Conservation (phyloP, 768 basidiomycete species). For the Russula vinacea region DNA sequence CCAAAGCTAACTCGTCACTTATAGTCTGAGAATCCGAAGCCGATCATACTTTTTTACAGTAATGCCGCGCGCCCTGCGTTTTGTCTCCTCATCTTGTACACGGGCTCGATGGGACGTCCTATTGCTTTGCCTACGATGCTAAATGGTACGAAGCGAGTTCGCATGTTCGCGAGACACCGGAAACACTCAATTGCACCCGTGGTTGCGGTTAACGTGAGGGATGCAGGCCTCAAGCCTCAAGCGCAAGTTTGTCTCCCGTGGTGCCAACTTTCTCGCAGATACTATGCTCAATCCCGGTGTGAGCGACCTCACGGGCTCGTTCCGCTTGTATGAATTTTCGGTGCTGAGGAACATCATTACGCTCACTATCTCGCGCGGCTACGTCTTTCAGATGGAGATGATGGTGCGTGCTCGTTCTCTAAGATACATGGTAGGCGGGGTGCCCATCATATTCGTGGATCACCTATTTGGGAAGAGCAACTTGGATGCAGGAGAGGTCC, state of each 20-base stretch:
- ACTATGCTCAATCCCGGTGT: conserved; percentile 82
- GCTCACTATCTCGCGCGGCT: conserved; percentile 81
- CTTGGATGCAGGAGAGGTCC: conserved; percentile 81
- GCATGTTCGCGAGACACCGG: too few species aligned
- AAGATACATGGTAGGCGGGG: conserved; percentile 83
- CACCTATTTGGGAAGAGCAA: conserved; percentile 93
- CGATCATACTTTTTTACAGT: too few species aligned
- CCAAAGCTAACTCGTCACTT: too few species aligned
- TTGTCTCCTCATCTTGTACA: too few species aligned
- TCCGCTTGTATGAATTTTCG: too few species aligned
- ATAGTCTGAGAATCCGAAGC: too few species aligned
- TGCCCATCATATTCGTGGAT: conserved; percentile 91
- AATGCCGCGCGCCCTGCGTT: too few species aligned
- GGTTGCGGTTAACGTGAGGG: too few species aligned
- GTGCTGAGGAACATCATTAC: conserved; percentile 83
- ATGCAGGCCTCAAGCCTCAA: conserved; percentile 34
- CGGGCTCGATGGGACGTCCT: too few species aligned
- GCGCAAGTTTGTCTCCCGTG: conserved; percentile 78
- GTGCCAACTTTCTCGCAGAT: conserved; percentile 87
- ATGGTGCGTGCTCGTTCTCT: conserved; percentile 84
- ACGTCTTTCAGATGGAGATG: conserved; percentile 99
- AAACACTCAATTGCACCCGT: too few species aligned
- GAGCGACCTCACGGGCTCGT: conserved; percentile 88
- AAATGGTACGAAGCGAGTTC: too few species aligned
- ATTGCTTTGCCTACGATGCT: too few species aligned